Evolutionary conservation across 2,329 filamentous ascomycete species (phyloP), one percentile per base, ranked within the genome.

Genomic region (Trichoderma citrinoviride): DNA sequence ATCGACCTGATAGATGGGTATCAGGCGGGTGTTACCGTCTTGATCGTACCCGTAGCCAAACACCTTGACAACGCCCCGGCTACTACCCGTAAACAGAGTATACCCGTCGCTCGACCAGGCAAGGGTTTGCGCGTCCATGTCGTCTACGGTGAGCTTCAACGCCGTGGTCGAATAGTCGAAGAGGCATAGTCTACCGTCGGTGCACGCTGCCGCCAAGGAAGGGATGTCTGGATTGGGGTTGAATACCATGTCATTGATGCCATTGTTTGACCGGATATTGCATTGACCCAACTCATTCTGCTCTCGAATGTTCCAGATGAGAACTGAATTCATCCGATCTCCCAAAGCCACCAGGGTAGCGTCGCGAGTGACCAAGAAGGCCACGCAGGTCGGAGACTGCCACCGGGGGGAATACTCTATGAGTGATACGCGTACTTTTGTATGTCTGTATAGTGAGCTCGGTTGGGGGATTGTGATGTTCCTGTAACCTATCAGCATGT

Each of bases 161-260:
- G 29, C 5, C 56, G 49, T 49, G 12, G 44, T 60, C 0, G 27
- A 27, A 2, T 60, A 60, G 17, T 60, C 21, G 17, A 49, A 60
- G 40, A 60, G 8, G 56, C 56, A 60, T 19, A 60, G n/a, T 19
- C 56, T 60, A 14, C 56, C 56, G 5, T 60, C 56, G 8, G 25
- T 60, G 3, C 19, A 60, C 5, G 56, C 47, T 7, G 49, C 44
- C 12, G 49, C 17, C 7, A 60, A 21, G 1, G 56, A 43, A n/a
- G 40, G 25, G 40, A 60, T 60, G n/a, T 60, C 56, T 3, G 56
- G 56, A 2, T 60, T 60, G 1, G 56, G 44, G 7, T 60, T 60
- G 27, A 60, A 60, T 12, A 41, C 56, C 56, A 60, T 60, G 43
- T 46, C 29, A 23, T 60, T 44, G 19, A 60, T 60, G 19, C 56